Evolutionary conservation across 768 basidiomycete species (phyloP).

Genomic region (Tubosaeta brunneosetosa): DNA sequence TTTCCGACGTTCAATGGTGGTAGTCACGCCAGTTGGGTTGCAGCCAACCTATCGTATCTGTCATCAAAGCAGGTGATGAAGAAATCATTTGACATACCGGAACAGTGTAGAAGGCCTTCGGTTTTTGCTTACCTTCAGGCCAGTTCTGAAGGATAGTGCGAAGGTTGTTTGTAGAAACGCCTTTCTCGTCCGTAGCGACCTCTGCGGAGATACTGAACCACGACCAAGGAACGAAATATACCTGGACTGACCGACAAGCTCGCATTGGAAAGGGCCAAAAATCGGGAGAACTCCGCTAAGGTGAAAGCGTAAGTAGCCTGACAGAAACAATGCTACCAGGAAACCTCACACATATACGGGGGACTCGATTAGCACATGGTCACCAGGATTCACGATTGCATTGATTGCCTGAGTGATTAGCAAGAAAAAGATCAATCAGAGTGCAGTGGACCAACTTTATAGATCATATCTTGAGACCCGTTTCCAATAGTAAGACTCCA

Average conservation of each 20-base stretch:
- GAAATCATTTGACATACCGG: constrained; percentile 42
- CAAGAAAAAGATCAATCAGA: not conserved
- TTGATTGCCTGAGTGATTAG: constrained; percentile 51
- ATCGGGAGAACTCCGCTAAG: constrained; percentile 62
- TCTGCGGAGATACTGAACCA: constrained; percentile 39
- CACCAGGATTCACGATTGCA: constrained; percentile 74
- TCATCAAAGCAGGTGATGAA: constrained; percentile 1
- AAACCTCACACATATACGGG: constrained; percentile 66
- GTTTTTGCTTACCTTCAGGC: constrained; percentile 66
- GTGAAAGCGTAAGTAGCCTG: constrained; percentile 2
- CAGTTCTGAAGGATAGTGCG: constrained; percentile 66
- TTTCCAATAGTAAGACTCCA: constrained; percentile 78
- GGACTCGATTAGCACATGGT: constrained; percentile 75
- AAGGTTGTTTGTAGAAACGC: constrained; percentile 57
- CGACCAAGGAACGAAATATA: not conserved
- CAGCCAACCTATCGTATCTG: constrained; percentile 59
- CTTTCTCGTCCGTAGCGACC: constrained; percentile 70
- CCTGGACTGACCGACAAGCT: constrained; percentile 48
- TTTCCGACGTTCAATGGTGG: constrained; percentile 61
- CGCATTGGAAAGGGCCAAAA: constrained; percentile 49
- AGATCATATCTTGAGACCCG: constrained; percentile 87
- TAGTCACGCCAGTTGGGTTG: constrained; percentile 83
- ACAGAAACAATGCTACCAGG: constrained; percentile 8
- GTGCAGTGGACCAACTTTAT: constrained; percentile 51
- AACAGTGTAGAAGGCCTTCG: constrained; percentile 78